Conservation (phyloP, 2,329 filamentous ascomycete genomes). For the Cladophialophora chaetospira region DNA sequence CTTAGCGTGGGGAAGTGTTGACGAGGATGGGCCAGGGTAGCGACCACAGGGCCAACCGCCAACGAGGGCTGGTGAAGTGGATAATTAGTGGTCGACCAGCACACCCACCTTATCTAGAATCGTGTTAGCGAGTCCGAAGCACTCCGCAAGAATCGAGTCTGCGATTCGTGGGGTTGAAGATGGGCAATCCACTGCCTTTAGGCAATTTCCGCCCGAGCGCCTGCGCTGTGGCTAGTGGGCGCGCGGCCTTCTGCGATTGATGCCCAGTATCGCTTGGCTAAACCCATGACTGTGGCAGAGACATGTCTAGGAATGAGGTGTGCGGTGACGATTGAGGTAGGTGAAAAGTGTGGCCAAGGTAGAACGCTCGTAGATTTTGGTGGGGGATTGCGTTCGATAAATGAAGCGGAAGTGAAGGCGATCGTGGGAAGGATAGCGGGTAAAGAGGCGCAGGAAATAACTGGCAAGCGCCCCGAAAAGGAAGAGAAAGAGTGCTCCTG, state of each 20-base stretch:
- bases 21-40: background rate
- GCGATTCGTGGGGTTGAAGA: slow-evolving; percentile 19
- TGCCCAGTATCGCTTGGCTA: slow-evolving; percentile 14
- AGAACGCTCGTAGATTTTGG: no score
- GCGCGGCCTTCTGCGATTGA: slow-evolving; percentile 2
- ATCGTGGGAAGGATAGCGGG: background rate
- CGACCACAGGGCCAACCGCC: slow-evolving; percentile 20
- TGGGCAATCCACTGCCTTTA: slow-evolving; percentile 13
- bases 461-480: background rate
- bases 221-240: slow-evolving; percentile 14
- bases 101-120: slow-evolving; percentile 12
- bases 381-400: no score
- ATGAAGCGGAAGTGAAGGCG: background rate
- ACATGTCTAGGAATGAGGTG: no score
- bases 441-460: background rate
- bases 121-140: slow-evolving; percentile 14
- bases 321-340: background rate
- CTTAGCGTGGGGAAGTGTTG: slow-evolving; percentile 25
- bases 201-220: slow-evolving; percentile 24
- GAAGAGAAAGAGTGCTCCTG: slow-evolving; percentile 1
- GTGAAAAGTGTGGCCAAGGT: background rate
- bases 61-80: background rate
- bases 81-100: slow-evolving; percentile 5
- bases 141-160: slow-evolving; percentile 12
- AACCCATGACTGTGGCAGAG: background rate